Evolutionary conservation across 768 basidiomycete genomes (phyloP).

Genomic region (Coprinellus micaceus): DNA sequence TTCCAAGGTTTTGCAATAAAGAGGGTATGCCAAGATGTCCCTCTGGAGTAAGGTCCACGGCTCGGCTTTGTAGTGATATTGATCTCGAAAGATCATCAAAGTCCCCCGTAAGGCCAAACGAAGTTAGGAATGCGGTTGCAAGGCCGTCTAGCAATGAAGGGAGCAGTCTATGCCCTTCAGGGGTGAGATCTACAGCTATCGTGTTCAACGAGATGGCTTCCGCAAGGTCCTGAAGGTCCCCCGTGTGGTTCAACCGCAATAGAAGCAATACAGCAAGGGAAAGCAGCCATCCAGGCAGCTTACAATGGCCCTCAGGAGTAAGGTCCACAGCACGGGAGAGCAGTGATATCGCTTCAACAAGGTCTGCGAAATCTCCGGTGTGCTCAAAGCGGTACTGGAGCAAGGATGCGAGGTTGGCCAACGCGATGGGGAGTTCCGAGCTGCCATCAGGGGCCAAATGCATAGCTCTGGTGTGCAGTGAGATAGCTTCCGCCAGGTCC

Average conservation of each 20-base stretch:
- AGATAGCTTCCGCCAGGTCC: no score
- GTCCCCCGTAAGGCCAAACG: slow-evolving; percentile 6
- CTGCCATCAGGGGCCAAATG: no score
- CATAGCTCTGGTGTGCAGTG: no score
- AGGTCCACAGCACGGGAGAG: slow-evolving; percentile 2
- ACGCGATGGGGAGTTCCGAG: no score
- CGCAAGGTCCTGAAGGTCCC: slow-evolving; percentile 10
- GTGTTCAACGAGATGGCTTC: slow-evolving; percentile 8
- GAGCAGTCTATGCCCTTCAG: slow-evolving; percentile 4
- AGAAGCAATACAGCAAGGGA: slow-evolving; percentile 15
- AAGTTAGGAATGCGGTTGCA: no score
- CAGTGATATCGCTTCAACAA: slow-evolving; percentile 7
- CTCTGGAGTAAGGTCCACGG: background rate
- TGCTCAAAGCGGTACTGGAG: slow-evolving; percentile 17
- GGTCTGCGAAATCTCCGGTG: slow-evolving; percentile 17
- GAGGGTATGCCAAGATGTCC: background rate
- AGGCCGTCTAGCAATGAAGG: slow-evolving; percentile 3
- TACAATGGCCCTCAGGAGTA: background rate
- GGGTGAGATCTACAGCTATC: slow-evolving; percentile 10
- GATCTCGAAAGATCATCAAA: background rate
- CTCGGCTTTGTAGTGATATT: background rate
- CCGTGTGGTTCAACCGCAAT: background rate
- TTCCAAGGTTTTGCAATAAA: background rate
- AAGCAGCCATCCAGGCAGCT: background rate
- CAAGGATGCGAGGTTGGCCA: background rate